A percentile compares a stretch with the other conserved stretches of the same genome.
Evolutionary conservation across 1,139 yeast genomes (phyloP).

Genomic region (Suhomyces taliae): DNA sequence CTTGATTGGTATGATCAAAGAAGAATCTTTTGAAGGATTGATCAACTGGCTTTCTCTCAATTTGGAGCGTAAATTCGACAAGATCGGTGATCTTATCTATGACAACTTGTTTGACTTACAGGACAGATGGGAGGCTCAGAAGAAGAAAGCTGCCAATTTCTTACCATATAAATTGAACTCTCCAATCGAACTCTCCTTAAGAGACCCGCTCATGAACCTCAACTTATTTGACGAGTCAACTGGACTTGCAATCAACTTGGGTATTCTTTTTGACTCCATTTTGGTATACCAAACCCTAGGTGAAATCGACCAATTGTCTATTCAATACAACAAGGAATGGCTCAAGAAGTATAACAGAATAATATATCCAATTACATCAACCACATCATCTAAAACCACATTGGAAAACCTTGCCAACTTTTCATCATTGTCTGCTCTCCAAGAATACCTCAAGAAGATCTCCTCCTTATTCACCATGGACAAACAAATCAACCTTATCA

Average conservation of each 20-base stretch:
- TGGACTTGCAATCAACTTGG: constrained; percentile 51
- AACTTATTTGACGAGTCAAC: constrained; percentile 47
- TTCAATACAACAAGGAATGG: constrained; percentile 71
- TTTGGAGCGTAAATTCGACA: constrained; percentile 58
- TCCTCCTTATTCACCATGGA: constrained; percentile 81
- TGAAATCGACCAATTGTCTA: constrained; percentile 58
- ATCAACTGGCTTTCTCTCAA: constrained; percentile 69
- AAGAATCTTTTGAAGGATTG: constrained; percentile 73
- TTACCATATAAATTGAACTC: constrained; percentile 73
- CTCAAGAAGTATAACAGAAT: constrained; percentile 69
- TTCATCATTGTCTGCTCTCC: constrained; percentile 36
- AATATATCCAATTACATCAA: constrained; percentile 60
- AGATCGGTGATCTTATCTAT: constrained; percentile 62
- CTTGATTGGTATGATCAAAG: constrained; percentile 70
- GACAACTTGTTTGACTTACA: constrained; percentile 57
- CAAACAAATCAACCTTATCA: constrained; percentile 57
- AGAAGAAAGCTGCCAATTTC: constrained; percentile 39
- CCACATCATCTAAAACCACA: constrained; percentile 15
- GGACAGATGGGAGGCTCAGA: constrained; percentile 51
- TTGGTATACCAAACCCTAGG: constrained; percentile 77
- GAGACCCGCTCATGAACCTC: constrained; percentile 52
- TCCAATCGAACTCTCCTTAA: constrained; percentile 74
- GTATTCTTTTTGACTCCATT: constrained; percentile 78
- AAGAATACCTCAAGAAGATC: constrained; percentile 59
- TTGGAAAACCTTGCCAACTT: constrained; percentile 20